Evolutionary conservation across 176 grass and related monocot species (phyloP).

Genomic region (Carex myosuroides): DNA sequence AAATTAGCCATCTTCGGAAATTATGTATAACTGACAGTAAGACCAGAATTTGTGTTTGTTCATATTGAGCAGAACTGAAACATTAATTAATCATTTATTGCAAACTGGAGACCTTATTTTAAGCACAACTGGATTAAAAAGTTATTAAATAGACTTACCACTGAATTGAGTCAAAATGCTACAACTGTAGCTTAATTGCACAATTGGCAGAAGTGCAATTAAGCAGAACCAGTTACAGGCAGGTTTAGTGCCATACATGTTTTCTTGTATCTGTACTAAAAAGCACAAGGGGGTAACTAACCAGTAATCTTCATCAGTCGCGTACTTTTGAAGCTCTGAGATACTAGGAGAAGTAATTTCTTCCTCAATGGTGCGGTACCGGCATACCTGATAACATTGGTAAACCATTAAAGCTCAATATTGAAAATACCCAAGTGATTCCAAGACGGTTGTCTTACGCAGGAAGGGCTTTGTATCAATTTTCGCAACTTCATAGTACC

Average conservation of each 20-base stretch:
- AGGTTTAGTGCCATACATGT: not conserved
- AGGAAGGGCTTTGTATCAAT: not conserved
- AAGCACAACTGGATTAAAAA: not conserved
- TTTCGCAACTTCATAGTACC: not conserved
- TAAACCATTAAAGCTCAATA: not conserved
- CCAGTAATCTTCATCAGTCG: slow-evolving; percentile 83
- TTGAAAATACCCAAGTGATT: not conserved
- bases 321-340: slow-evolving; percentile 71
- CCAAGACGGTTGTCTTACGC: not conserved
- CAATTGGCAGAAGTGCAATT: too few species aligned
- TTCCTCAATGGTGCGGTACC: slow-evolving; percentile 65
- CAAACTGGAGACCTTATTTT: not conserved
- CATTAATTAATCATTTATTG: not conserved
- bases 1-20: not conserved
- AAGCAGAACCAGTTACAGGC: not conserved
- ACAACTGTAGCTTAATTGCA: not conserved
- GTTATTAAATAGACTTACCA: not conserved
- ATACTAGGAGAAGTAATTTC: slow-evolving; percentile 54
- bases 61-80: too few species aligned
- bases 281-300: slow-evolving; percentile 32
- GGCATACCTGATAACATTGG: slow-evolving; percentile 48
- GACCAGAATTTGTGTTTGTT: too few species aligned
- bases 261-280: not conserved
- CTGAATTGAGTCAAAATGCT: not conserved
- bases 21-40: not conserved